Base-by-base conservation (phyloP, 1,139 yeast species). In the Protomyces inouyei region DNA sequence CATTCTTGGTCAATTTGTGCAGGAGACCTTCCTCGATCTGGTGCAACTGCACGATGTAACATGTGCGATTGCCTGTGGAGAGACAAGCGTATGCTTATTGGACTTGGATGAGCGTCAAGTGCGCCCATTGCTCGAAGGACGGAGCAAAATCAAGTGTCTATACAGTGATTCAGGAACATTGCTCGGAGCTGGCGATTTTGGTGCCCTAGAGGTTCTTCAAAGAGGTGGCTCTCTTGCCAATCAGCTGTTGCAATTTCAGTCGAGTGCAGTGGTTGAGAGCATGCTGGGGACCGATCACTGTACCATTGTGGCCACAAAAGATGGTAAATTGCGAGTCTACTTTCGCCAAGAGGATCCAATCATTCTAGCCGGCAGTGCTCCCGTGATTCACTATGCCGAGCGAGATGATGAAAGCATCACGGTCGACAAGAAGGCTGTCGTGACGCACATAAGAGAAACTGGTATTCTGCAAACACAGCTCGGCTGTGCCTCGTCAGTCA, bases 1-100 rank as follows among this genome's bases (percentile, higher is more conserved):
- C 3, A 32, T 59, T 21, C 57, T 59, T 4, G 63, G 63, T 43
- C 21, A n/a, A 16, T 51, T 28, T 43, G 63, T 59, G 6, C 52
- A 59, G 18, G 28, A 55, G 16, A 55, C 52, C 21, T 59, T 59
- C 37, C 12, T 35, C 2, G 52, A 55, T 14, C 52, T 51, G 3
- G 25, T 18, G 18, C 48, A 43, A 5, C 14, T 43, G 4, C 35
- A n/a, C 23, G 53, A 48, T 51, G 28, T 3, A 38, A 21, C 52
- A 36, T 40, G 16, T 28, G 14, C 48, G 40, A 3, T 51, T 35
- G 12, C 51, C 51, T 32, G 16, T 57, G 25, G 55, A 37, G 32
- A 25, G 25, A 9, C 35, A 9, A 18, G n/a, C 10, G 16, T 51
- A 8, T 12, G 21, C 35, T 14, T 51, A 8, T 18, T 51, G 35